Conservation (phyloP, 2,329 filamentous ascomycete genomes). For the Geosmithia flava region DNA sequence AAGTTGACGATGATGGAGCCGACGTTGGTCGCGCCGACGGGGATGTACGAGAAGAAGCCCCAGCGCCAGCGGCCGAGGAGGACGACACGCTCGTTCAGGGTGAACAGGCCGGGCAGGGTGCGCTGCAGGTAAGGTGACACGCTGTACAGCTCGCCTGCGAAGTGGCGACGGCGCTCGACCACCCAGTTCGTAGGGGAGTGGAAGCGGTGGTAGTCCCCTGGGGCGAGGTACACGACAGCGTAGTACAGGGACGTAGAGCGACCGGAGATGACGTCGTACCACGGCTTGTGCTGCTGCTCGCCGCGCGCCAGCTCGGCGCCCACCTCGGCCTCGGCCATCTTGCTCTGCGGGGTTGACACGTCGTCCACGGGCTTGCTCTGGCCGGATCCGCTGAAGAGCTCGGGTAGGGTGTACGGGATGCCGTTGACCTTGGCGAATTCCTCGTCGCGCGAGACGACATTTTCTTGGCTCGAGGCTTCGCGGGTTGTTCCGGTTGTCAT, state of each 20-base stretch:
- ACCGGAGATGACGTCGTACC: conserved; percentile 57
- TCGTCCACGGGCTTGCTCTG: conserved; percentile 46
- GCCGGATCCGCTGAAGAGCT: conserved; percentile 64
- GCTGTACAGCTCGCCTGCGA: conserved; percentile 89
- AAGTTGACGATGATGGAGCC: conserved; percentile 97
- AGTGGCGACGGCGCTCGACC: conserved; percentile 87
- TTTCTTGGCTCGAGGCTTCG: conserved; percentile 36
- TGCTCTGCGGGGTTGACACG: conserved; percentile 56
- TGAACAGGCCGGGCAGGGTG: conserved; percentile 87
- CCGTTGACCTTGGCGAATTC: conserved; percentile 93
- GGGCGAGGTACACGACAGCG: conserved; percentile 87
- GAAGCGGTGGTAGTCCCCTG: conserved; percentile 96
- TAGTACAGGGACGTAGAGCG: conserved; percentile 74
- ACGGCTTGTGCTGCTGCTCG: conserved; percentile 36
- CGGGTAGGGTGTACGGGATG: conserved; percentile 86
- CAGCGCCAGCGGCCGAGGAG: conserved; percentile 89
- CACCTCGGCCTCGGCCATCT: conserved; percentile 63
- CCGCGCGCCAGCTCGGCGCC: conserved; percentile 56
- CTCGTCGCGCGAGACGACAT: conserved; percentile 67
- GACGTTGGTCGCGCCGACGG: conserved; percentile 94
- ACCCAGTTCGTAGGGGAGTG: conserved; percentile 95
- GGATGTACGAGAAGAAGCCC: conserved; percentile 94
- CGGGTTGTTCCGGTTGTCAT: conserved; percentile 10
- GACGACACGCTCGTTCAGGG: conserved; percentile 90
- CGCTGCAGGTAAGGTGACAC: conserved; percentile 92